Conservation (phyloP, 148 eudicot species). For the Vaccinium macrocarpon region DNA sequence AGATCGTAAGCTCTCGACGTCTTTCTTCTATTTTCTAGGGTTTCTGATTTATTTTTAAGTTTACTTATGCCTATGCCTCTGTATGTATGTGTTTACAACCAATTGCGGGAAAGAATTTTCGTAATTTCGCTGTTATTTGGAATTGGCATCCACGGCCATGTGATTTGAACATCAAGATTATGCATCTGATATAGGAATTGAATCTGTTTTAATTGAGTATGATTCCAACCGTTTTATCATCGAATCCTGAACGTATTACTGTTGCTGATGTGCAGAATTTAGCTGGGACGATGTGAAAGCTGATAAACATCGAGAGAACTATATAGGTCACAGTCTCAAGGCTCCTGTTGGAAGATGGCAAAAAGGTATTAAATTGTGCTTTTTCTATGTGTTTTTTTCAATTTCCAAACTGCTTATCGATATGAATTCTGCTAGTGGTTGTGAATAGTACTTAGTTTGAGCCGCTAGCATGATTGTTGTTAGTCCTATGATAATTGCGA, state of each 20-base stretch:
- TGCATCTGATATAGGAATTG: neutral
- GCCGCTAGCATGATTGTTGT: neutral
- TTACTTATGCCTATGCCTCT: neutral
- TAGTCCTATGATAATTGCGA: neutral
- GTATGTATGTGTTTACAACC: neutral
- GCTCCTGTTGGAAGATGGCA: conserved; percentile 99
- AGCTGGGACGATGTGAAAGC: conserved; percentile 96
- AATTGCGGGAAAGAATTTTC: neutral
- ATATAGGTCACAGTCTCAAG: conserved; percentile 93
- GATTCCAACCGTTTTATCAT: neutral
- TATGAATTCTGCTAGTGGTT: neutral
- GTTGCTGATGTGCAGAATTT: conserved; percentile 53
- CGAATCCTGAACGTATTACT: neutral
- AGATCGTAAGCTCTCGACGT: conserved; percentile 65
- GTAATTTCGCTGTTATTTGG: neutral
- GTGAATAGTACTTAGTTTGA: neutral
- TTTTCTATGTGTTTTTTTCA: neutral
- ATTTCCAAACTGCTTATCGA: neutral
- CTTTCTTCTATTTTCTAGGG: conserved; percentile 14
- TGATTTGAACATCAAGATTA: neutral
- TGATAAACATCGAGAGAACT: conserved; percentile 94
- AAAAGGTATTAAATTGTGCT: conserved; percentile 51
- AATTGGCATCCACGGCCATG: neutral
- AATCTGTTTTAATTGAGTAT: neutral
- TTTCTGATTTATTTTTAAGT: conserved; percentile 10